Conservation (phyloP, 1,284 basidiomycete genomes). For the Gomphus bonarii region DNA sequence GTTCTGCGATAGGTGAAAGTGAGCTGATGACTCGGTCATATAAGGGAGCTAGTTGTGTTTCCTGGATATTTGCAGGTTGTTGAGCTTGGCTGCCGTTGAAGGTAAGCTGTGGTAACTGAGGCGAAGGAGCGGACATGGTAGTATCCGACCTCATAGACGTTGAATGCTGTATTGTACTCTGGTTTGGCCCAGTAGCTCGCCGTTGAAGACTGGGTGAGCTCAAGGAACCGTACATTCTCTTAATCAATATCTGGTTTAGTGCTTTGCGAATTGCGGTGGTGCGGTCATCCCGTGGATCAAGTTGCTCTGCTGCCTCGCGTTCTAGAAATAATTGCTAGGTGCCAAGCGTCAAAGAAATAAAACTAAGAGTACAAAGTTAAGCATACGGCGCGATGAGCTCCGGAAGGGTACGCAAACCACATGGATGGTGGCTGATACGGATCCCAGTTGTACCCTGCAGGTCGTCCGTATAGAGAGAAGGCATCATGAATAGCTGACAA, state of each 20-base stretch:
- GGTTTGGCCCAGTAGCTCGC: not conserved
- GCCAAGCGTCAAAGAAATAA: not conserved
- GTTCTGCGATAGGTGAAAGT: conserved; percentile 39
- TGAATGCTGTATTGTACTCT: not conserved
- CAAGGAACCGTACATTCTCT: conserved; percentile 41
- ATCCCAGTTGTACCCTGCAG: conserved; percentile 79
- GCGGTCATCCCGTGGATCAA: conserved; percentile 72
- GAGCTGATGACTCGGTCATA: conserved; percentile 10
- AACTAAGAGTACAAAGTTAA: conserved; percentile 5
- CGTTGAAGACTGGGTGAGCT: conserved; percentile 5
- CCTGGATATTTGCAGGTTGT: conserved; percentile 13
- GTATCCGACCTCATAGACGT: not conserved
- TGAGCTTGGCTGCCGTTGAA: conserved; percentile 24
- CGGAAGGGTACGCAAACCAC: conserved; percentile 79
- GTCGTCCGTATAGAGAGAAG: conserved; percentile 80
- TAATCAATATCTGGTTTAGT: conserved; percentile 52
- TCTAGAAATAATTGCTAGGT: conserved; percentile 78
- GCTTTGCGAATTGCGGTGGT: conserved; percentile 59
- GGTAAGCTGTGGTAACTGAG: conserved; percentile 38
- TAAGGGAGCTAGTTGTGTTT: not conserved
- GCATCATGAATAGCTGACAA: conserved; percentile 71
- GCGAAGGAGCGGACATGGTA: conserved; percentile 13
- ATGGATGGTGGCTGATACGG: conserved; percentile 63
- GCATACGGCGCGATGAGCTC: conserved; percentile 61
- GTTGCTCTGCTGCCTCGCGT: conserved; percentile 67